Base-by-base conservation (phyloP, 805 yeast species). In the Candida sakaeoensis region DNA sequence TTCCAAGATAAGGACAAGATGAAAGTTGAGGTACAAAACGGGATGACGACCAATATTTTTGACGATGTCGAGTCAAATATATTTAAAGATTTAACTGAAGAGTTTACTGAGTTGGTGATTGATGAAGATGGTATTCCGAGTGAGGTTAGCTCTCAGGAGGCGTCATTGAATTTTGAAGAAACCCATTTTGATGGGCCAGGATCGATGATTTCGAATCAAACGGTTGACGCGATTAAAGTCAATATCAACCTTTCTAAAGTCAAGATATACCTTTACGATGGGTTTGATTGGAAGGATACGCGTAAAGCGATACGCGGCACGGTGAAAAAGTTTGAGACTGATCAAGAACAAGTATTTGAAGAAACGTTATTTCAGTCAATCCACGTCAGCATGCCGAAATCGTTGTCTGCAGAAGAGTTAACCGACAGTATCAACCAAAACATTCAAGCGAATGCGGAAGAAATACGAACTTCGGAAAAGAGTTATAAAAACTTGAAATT, bases 201-300 rank as follows among this genome's bases (percentile, higher is more conserved):
- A 8, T 24, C 33, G 3, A 6, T 25, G 3, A 2, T 10, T 12
- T 22, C 16, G 1, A 31, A 25, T 3, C 23, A 37, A 6, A 31
- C 36, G 3, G 51, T 54, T 2, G 44, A 51, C 21, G 64, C 65
- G 2, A 42, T 63, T 5, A 51, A 46, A 23, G 8, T 68, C 16
- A 60, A 60, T 29, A 42, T 68, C 7, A 63, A 65, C 32, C 52
- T 72, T 4, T 55, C 70, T 2, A 70, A 70, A 35, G 58, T 68
- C 0, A 54, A 51, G 1, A 51, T 84, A 2, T 75, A 69, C 37
- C 60, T 91, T 14, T 80, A 75, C 56, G 99, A 93, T 63, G 99
- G 99, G 0, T 93, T 82, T 54, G 98, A 93, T 51, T 89, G 97
- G 95, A 75, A 74, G 40, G 76, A 77, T 31, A 88, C 98, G 0